These are phyloP conservation scores for Fraxinus baroniana DNA, from an alignment of 305 asterid species.

Conservation along the genomic window DNA sequence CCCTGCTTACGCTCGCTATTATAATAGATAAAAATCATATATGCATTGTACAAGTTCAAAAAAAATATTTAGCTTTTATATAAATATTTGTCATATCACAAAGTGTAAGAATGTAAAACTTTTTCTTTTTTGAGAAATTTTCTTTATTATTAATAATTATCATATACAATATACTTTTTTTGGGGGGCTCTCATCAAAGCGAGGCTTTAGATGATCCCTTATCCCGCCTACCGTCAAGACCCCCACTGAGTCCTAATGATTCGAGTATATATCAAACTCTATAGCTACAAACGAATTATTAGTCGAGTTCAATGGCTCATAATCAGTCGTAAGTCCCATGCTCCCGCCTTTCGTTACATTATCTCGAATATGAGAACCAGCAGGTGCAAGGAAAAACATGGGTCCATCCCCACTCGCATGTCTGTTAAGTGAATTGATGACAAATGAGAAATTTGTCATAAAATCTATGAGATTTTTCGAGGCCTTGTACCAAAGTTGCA, in stretches of 20 bases:
- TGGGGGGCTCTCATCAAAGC: too few species aligned
- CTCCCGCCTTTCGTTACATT: background rate
- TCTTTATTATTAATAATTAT: too few species aligned
- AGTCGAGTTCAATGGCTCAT: background rate
- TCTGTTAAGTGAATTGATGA: constrained; percentile 16
- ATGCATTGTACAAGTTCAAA: too few species aligned
- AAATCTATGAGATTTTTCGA: constrained; percentile 28
- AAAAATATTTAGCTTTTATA: too few species aligned
- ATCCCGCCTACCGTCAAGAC: too few species aligned
- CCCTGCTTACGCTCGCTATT: constrained; percentile 24
- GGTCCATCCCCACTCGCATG: constrained; percentile 25
- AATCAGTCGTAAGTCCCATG: constrained; percentile 27
- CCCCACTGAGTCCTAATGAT: too few species aligned
- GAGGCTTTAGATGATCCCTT: too few species aligned
- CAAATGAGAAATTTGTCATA: constrained; percentile 28
- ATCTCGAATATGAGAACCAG: constrained; percentile 12
- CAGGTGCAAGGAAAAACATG: constrained; percentile 28
- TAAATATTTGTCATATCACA: too few species aligned
- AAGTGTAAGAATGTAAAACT: too few species aligned
- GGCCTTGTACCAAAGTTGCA: constrained; percentile 30
- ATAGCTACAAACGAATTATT: constrained; percentile 25
- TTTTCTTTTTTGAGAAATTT: too few species aligned
- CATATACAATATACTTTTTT: too few species aligned
- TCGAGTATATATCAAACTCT: constrained; percentile 17
- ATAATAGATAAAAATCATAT: too few species aligned